phyloP scores from a whole-genome alignment of 1,139 yeast genomes.

The Sugiyamaella grinbergsii region DNA sequence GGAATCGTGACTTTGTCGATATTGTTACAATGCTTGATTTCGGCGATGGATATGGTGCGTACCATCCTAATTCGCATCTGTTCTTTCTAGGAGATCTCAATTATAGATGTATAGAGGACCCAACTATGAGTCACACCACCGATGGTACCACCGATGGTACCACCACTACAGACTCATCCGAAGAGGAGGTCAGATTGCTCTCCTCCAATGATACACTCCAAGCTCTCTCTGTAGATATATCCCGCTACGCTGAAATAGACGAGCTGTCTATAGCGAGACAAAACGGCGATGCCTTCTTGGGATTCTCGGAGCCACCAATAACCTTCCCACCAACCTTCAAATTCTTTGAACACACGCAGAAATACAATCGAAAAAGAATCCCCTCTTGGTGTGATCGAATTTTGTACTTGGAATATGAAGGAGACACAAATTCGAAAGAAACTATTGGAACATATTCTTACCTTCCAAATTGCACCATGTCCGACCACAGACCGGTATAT shows the following conservation, averaged over 20 bases:
- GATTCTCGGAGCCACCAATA: constrained; percentile 65
- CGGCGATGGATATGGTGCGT: constrained; percentile 60
- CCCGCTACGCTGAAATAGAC: constrained; percentile 46
- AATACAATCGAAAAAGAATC: constrained; percentile 59
- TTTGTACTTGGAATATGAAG: constrained; percentile 54
- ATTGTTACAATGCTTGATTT: constrained; percentile 60
- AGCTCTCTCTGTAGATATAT: not conserved
- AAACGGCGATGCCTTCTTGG: constrained; percentile 54
- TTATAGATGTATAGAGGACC: constrained; percentile 56
- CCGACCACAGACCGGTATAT: constrained; percentile 53
- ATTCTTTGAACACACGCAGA: constrained; percentile 48
- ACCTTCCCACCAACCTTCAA: constrained; percentile 78
- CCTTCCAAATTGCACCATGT: constrained; percentile 47
- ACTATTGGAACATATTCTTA: constrained; percentile 46
- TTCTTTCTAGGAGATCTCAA: constrained; percentile 84
- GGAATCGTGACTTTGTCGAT: constrained; percentile 56
- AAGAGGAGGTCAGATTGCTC: constrained; percentile 11
- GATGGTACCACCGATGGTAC: not conserved
- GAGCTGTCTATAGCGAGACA: constrained; percentile 56
- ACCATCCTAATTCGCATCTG: constrained; percentile 59
- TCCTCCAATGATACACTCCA: not conserved
- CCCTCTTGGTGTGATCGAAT: constrained; percentile 95
- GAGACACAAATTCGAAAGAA: constrained; percentile 22
- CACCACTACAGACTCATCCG: too few relatives aligned
- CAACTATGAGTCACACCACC: constrained; percentile 9